Evolutionary conservation across 2,329 filamentous ascomycete genomes (phyloP).

Genomic region (Aspergillus sp.): DNA sequence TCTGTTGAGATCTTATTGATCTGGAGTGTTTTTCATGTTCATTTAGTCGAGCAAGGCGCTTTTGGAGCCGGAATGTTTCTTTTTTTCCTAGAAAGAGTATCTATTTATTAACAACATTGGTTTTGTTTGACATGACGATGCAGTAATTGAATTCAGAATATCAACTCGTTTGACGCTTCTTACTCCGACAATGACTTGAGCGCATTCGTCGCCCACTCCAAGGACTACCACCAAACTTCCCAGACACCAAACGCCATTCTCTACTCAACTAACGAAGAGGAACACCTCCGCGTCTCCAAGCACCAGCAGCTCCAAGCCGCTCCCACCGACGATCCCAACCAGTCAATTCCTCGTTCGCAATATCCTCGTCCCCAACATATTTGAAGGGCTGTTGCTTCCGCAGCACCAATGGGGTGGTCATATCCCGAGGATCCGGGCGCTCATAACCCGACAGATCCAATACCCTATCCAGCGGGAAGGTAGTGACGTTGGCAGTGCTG

Average conservation of each 20-base stretch:
- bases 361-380: conserved; percentile 17
- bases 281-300: conserved; percentile 26
- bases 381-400: conserved; percentile 33
- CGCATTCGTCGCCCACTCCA: no score
- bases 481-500: conserved; percentile 3
- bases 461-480: conserved; percentile 14
- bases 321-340: conserved; percentile 41
- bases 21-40: conserved; percentile 8
- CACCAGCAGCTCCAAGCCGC: conserved; percentile 23
- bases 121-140: no score
- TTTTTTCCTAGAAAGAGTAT: not conserved
- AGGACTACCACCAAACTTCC: no score
- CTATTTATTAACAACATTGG: no score
- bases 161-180: no score
- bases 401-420: conserved; percentile 30
- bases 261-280: not conserved
- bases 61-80: conserved; percentile 18
- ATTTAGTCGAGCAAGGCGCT: conserved; percentile 28
- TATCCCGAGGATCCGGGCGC: conserved; percentile 34
- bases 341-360: conserved; percentile 19
- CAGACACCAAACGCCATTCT: not conserved
- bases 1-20: conserved; percentile 10
- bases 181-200: no score
- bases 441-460: conserved; percentile 45
- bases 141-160: no score